Percentiles rank a stretch among this genome's conserved stretches.
Evolutionary conservation across 768 basidiomycete species (phyloP).

Genomic region (Suillus alpinus): DNA sequence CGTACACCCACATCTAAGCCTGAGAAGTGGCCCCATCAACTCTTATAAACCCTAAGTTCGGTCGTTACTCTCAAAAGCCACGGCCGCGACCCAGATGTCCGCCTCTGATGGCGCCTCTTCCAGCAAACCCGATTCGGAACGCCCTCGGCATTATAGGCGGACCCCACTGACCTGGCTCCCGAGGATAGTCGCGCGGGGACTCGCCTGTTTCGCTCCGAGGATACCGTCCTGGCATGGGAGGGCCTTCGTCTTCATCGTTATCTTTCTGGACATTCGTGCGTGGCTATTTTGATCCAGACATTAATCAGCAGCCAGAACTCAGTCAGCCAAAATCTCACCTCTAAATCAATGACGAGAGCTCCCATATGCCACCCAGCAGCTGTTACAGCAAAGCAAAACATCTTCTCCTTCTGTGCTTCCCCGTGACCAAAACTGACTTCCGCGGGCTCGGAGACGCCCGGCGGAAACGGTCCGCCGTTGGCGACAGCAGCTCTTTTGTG

Average conservation of each 20-base stretch:
- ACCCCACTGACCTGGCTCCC: slow-evolving; percentile 14
- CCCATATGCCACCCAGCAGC: slow-evolving; percentile 93
- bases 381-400: slow-evolving; percentile 77
- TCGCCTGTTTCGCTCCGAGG: slow-evolving; percentile 21
- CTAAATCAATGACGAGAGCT: slow-evolving; percentile 81
- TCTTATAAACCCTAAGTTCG: slow-evolving; percentile 9
- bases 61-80: slow-evolving; percentile 11
- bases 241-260: slow-evolving; percentile 32
- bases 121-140: slow-evolving; percentile 61
- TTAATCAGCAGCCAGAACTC: slow-evolving; percentile 1
- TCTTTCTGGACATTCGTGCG: slow-evolving; percentile 34
- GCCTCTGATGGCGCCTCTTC: slow-evolving; percentile 41
- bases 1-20: slow-evolving; percentile 1
- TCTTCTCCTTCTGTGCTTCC: slow-evolving; percentile 46
- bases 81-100: slow-evolving; percentile 16
- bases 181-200: slow-evolving; percentile 8
- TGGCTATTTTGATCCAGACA: slow-evolving; percentile 14
- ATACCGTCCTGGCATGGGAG: slow-evolving; percentile 33
- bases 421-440: slow-evolving; percentile 71
- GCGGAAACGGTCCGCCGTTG: slow-evolving; percentile 23
- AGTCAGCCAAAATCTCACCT: slow-evolving; percentile 40
- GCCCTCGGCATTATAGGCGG: slow-evolving; percentile 15
- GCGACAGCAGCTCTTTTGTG: slow-evolving; percentile 29
- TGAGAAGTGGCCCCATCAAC: slow-evolving; percentile 1
- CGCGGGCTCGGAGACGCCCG: slow-evolving; percentile 55